Base-by-base conservation (phyloP, 768 basidiomycete species). In the Leccinum incarnatum region DNA sequence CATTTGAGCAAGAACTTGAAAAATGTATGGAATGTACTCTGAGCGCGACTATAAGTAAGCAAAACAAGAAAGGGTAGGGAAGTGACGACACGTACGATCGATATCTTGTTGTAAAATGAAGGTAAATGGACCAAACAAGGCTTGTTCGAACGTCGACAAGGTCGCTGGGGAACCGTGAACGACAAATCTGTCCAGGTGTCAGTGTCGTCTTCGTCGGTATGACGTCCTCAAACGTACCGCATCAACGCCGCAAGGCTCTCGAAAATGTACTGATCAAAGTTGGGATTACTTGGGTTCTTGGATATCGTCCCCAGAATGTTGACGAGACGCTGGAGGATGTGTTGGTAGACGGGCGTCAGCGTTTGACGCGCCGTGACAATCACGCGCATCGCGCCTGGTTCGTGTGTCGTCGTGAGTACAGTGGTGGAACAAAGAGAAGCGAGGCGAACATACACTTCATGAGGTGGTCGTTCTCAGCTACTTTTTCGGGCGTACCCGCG, bases 261-360 rank as follows among this genome's bases (percentile, higher is more conserved):
- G 68, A 99, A 98, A 62, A 94, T 90, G 69, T 93, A 97, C 72
- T 98, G 97, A 72, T 97, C 95, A 74, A 99, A 98, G 64, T 89
- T 87, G 2, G 97, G 97, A 74, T 99, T 99, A 71, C 91, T 94
- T 15, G 97, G 96, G 71, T 99, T 99, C 77, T 90, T 92, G 60
- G 90, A 92, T 65, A 96, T 94, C 55, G 88, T 81, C 12, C 90
- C 88, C 30, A 98, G 80, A 67, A 98, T 95, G 27, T 76, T 74
- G 56, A 97, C 91, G 8, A 99, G 83, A 12, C 89, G 86, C 45
- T 72, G 75, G 7, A 98, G 80, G 3, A 87, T 80, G 37, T 76
- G 78, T 58, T 87, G 82, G 67, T 87, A 90, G 8, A 75, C 79
- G 1, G 90, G 85, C 0, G 81, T 86, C 46, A 98, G 77, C 3